Base-by-base conservation (phyloP, 768 basidiomycete genomes). In the Auriscalpium vulgare region DNA sequence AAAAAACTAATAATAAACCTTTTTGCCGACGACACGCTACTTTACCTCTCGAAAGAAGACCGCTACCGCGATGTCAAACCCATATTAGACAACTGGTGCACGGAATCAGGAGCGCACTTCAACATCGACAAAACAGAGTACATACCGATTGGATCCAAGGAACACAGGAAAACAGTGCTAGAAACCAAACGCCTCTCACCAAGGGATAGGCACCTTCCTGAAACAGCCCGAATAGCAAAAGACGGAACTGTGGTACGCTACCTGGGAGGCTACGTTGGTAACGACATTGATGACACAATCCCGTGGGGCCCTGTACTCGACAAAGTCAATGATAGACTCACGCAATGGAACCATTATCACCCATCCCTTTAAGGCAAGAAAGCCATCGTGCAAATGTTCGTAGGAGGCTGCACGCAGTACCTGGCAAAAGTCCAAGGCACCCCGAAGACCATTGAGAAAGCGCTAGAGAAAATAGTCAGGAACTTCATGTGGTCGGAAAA, bases 31-130 rank as follows among this genome's bases (percentile, higher is more conserved):
- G 48, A 50, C 48, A 50, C 48, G 11, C n/a, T 23, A 1, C 21
- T 50, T 0, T 72, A 61, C 58, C 68, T 78, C 0, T 61, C 60
- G 3, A 62, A 67, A 46, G 10, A 56, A 0, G 74, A 78, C 49
- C 50, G 61, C 8, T 68, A 68, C 13, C 44, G 51, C 0, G 56
- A 55, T 1, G 66, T 79, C 0, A 37, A 62, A 4, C 1, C 37
- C 0, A 65, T 77, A 2, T 72, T 78, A 0, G 35, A 66, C 0
- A 46, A 44, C 0, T 80, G 78, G 78, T 79, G 74, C 55, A 62
- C n/a, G n/a, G n/a, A n/a, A n/a, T n/a, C n/a, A n/a, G n/a, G n/a
- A n/a, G n/a, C n/a, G n/a, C n/a, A n/a, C n/a, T n/a, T n/a, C n/a
- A n/a, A n/a, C n/a, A n/a, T n/a, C n/a, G n/a, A n/a, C n/a, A n/a